Percentiles rank a stretch among this genome's conserved stretches.
phyloP scores from a whole-genome alignment of 805 yeast genomes.

The Teunomyces barrocoloradensis region DNA sequence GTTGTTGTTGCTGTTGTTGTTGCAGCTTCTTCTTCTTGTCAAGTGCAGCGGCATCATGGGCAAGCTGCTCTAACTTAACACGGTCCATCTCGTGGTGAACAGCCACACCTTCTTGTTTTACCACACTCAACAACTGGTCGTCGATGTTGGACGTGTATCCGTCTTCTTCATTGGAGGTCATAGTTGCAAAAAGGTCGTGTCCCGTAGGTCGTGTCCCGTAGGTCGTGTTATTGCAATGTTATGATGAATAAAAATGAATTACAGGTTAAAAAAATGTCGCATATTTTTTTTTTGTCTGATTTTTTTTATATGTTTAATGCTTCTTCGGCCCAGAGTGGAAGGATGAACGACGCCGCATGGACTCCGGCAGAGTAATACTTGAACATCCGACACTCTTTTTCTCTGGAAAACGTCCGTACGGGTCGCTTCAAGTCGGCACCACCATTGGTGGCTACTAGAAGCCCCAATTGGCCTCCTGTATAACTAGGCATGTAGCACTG shows the following conservation, averaged over 20 bases:
- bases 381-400: slow-evolving; percentile 49
- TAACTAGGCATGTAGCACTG: slow-evolving; percentile 85
- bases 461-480: slow-evolving; percentile 85
- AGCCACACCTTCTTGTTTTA: slow-evolving; percentile 29
- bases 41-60: slow-evolving; percentile 22
- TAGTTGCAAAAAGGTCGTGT: slow-evolving; percentile 10
- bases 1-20: slow-evolving; percentile 9
- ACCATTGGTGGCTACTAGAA: slow-evolving; percentile 69
- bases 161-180: slow-evolving; percentile 16
- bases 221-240: not conserved
- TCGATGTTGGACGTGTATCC: slow-evolving; percentile 37
- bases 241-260: not conserved
- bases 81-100: slow-evolving; percentile 10
- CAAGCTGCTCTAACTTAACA: slow-evolving; percentile 33
- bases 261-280: not conserved
- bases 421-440: slow-evolving; percentile 50
- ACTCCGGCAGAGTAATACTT: slow-evolving; percentile 64
- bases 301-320: slow-evolving; percentile 11
- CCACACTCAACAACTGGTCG: slow-evolving; percentile 41
- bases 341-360: slow-evolving; percentile 70
- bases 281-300: not conserved
- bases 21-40: slow-evolving; percentile 3
- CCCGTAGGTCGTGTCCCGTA: slow-evolving; percentile 6
- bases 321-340: slow-evolving; percentile 75
- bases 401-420: slow-evolving; percentile 41